Evolutionary conservation across 805 yeast genomes (phyloP).

Genomic region (Priceomyces carsonii): DNA sequence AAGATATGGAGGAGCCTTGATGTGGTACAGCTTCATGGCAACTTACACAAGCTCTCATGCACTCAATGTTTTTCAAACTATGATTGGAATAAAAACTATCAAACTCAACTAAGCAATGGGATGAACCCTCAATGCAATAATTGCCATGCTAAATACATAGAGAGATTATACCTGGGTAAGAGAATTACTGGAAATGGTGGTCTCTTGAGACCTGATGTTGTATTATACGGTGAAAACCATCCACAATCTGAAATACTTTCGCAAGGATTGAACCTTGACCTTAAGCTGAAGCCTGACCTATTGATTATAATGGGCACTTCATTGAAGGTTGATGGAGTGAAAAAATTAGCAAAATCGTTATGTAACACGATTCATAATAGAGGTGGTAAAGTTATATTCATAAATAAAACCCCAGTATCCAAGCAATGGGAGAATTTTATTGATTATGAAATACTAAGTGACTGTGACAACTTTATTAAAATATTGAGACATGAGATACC

Average conservation of each 20-base stretch:
- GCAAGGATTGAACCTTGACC: conserved; percentile 64
- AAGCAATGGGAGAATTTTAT: conserved; percentile 68
- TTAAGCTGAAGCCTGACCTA: conserved; percentile 69
- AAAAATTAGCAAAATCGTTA: conserved; percentile 66
- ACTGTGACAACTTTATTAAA: conserved; percentile 80
- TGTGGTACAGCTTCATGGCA: conserved; percentile 91
- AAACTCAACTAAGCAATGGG: conserved; percentile 54
- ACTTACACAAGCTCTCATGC: conserved; percentile 74
- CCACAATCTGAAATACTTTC: conserved; percentile 83
- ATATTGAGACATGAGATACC: conserved; percentile 57
- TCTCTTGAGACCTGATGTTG: conserved; percentile 81
- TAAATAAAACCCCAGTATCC: conserved; percentile 69
- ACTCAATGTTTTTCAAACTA: conserved; percentile 61
- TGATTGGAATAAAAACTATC: conserved; percentile 61
- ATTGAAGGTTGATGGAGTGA: conserved; percentile 86
- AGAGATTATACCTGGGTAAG: conserved; percentile 68
- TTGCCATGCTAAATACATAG: conserved; percentile 59
- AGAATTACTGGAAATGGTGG: conserved; percentile 74
- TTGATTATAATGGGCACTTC: conserved; percentile 93
- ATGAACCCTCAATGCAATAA: conserved; percentile 74
- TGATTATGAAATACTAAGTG: conserved; percentile 77
- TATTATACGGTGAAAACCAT: conserved; percentile 91
- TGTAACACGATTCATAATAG: conserved; percentile 72
- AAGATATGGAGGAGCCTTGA: conserved; percentile 63
- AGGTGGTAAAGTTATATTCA: conserved; percentile 75